phyloP scores from a whole-genome alignment of 2,329 filamentous ascomycete species.

The Chalaropsis thielavioides region DNA sequence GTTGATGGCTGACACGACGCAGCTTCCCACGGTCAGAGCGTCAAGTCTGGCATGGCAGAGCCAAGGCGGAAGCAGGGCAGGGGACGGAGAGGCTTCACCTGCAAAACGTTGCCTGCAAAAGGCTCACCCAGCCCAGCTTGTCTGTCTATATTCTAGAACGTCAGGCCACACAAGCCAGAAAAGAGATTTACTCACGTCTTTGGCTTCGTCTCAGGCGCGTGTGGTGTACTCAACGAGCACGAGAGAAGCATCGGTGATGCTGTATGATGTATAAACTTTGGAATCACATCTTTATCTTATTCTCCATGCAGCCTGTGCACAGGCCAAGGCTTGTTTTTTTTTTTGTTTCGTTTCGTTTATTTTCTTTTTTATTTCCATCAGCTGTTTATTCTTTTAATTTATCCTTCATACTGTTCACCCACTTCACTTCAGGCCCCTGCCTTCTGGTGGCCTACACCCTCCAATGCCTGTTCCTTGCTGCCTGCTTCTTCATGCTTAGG shows the following conservation, averaged over 20 bases:
- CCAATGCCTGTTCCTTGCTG: background rate
- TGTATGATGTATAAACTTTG: background rate
- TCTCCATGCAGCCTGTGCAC: background rate
- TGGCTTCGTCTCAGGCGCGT: too few species aligned
- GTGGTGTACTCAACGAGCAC: too few species aligned
- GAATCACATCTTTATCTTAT: background rate
- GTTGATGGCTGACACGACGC: background rate
- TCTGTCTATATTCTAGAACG: background rate
- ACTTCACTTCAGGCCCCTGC: slow-evolving; percentile 4
- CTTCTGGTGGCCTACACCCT: background rate
- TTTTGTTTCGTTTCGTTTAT: too few species aligned
- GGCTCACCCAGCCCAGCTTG: background rate
- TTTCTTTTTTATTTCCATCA: too few species aligned
- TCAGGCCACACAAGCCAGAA: background rate
- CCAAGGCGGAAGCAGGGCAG: background rate
- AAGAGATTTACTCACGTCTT: too few species aligned
- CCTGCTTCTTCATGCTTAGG: background rate
- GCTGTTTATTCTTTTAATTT: background rate
- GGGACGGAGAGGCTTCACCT: background rate
- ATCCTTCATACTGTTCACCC: background rate
- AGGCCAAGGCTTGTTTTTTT: background rate
- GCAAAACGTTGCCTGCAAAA: too few species aligned
- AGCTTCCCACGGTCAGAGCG: background rate
- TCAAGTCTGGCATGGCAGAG: background rate
- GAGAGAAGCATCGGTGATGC: too few species aligned